These are phyloP conservation scores for Aspergillus bertholletiae DNA, from an alignment of 495 filamentous ascomycete species.

Conservation along the genomic window DNA sequence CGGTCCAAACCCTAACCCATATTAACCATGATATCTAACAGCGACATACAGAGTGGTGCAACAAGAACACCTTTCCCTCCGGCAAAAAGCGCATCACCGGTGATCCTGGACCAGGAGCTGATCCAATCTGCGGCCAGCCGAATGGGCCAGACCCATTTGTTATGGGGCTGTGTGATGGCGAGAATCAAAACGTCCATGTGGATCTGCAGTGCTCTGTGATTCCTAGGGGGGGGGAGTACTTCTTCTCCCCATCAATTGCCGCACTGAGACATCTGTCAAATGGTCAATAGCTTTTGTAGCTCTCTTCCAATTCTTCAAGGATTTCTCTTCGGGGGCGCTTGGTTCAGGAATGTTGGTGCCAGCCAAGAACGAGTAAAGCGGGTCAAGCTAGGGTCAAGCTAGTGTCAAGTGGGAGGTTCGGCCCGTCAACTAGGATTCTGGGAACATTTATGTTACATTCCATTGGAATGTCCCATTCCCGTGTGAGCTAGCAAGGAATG, in stretches of 20 bases:
- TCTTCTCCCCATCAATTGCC: conserved; percentile 25
- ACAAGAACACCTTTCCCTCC: not conserved
- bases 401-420: no score
- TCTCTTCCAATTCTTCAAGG: no score
- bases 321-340: no score
- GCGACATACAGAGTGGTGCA: not conserved
- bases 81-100: conserved; percentile 3
- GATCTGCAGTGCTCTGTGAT: conserved; percentile 16
- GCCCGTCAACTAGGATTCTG: no score
- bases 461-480: no score
- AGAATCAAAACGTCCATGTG: not conserved
- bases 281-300: no score
- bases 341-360: no score
- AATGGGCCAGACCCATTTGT: not conserved
- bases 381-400: no score
- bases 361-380: no score
- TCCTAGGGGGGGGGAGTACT: conserved; percentile 25
- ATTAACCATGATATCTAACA: not conserved
- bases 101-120: not conserved
- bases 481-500: no score
- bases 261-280: no score
- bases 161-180: conserved; percentile 1
- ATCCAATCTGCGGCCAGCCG: conserved; percentile 5
- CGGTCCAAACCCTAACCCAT: not conserved
- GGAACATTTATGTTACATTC: no score